phyloP scores from a whole-genome alignment of 2,329 filamentous ascomycete species.

The Beauveria varroae region DNA sequence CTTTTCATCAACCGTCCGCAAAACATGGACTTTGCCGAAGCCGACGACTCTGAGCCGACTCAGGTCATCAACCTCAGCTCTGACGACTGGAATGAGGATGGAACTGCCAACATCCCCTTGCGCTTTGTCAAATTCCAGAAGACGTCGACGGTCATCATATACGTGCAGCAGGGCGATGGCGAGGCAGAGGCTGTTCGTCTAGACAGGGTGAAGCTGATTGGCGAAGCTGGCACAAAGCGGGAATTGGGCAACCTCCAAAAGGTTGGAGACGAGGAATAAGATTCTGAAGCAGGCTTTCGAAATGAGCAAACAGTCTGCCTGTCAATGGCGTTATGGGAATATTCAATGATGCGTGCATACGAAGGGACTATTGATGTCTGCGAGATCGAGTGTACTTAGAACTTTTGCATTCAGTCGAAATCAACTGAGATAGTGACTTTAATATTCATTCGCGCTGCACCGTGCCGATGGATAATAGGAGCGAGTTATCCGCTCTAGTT shows the following conservation, averaged over 20 bases:
- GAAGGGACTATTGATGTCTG: background rate
- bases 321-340: constrained; percentile 5
- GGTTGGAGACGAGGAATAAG: constrained; percentile 66
- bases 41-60: constrained; percentile 74
- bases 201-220: constrained; percentile 71
- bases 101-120: constrained; percentile 63
- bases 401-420: background rate
- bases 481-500: background rate
- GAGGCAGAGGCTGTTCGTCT: constrained; percentile 80
- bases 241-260: constrained; percentile 95
- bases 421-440: background rate
- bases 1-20: constrained; percentile 84
- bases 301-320: background rate
- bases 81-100: constrained; percentile 74
- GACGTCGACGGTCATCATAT: constrained; percentile 77
- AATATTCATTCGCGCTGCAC: background rate
- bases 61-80: constrained; percentile 70
- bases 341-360: background rate
- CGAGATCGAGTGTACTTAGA: background rate
- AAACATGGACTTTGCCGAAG: constrained; percentile 91
- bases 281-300: background rate
- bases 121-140: constrained; percentile 98
- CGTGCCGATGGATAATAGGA: too few species aligned
- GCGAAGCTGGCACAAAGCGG: constrained; percentile 84
- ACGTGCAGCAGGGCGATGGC: constrained; percentile 78